A percentile compares a stretch with the other conserved stretches of the same genome.
Evolutionary conservation across 371 early-diverging fungal genomes (phyloP).

Genomic region (Thermomucor indicae-seudaticae): DNA sequence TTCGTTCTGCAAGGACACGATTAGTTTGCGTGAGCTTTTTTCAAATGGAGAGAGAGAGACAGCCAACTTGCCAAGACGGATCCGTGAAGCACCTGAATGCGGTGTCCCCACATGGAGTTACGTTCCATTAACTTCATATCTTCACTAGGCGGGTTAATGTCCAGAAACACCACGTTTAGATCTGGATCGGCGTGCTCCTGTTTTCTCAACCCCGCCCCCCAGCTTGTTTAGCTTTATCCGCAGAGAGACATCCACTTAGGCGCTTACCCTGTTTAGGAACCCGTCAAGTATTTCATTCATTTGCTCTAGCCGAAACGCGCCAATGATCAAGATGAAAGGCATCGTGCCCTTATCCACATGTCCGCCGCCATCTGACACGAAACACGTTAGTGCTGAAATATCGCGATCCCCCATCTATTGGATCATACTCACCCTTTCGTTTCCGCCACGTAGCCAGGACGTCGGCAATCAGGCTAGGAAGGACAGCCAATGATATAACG

Average conservation of each 20-base stretch:
- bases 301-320: conserved; percentile 50
- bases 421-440: conserved; percentile 32
- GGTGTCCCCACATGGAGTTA: conserved; percentile 41
- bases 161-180: conserved; percentile 56
- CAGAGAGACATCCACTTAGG: too few species aligned
- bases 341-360: conserved; percentile 39
- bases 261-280: conserved; percentile 58
- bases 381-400: not conserved
- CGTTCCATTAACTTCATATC: conserved; percentile 46
- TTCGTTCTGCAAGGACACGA: conserved; percentile 13
- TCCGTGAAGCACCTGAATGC: conserved; percentile 43
- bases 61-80: conserved; percentile 35
- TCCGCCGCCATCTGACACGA: conserved; percentile 35
- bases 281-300: conserved; percentile 59
- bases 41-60: not conserved
- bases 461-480: conserved; percentile 59
- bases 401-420: not conserved
- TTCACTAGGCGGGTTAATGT: conserved; percentile 42
- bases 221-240: too few species aligned
- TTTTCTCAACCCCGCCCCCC: too few species aligned
- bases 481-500: conserved; percentile 56
- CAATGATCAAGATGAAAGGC: conserved; percentile 62
- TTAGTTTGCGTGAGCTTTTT: not conserved
- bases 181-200: conserved; percentile 36
- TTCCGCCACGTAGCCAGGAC: conserved; percentile 53